These are phyloP conservation scores for Bryopsis sp. DNA, from an alignment of 139 green algal genomes.

Conservation along the genomic window DNA sequence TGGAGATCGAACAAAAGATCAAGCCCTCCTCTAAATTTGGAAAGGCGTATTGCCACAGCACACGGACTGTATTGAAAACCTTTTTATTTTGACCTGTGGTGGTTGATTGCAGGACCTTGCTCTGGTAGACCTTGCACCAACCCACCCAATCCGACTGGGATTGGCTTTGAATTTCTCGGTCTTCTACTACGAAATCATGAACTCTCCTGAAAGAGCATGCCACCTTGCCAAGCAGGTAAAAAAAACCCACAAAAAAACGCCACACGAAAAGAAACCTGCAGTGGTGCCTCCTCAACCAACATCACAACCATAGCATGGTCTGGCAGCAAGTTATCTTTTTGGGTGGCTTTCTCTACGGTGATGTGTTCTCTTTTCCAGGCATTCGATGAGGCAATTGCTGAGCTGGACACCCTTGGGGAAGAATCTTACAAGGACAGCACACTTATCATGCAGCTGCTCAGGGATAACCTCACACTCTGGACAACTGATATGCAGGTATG, in stretches of 20 bases:
- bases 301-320: too few species aligned
- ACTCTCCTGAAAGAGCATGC: slow-evolving; percentile 94
- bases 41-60: too few species aligned
- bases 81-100: background rate
- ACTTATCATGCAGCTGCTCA: slow-evolving; percentile 98
- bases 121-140: slow-evolving; percentile 65
- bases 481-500: slow-evolving; percentile 95
- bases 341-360: too few species aligned
- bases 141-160: slow-evolving; percentile 95
- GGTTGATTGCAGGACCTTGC: slow-evolving; percentile 35
- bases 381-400: slow-evolving; percentile 97
- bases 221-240: slow-evolving; percentile 89
- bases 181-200: slow-evolving; percentile 99
- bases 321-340: too few species aligned
- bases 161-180: slow-evolving; percentile 99
- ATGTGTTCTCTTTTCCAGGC: slow-evolving; percentile 45
- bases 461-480: slow-evolving; percentile 99
- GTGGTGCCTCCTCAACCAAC: too few species aligned
- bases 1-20: too few species aligned
- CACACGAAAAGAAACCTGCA: too few species aligned
- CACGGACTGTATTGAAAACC: too few species aligned
- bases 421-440: slow-evolving; percentile 99
- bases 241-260: background rate
- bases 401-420: slow-evolving; percentile 96
- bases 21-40: too few species aligned